Conservation (phyloP, 805 yeast species). For the Pichia heedii region DNA sequence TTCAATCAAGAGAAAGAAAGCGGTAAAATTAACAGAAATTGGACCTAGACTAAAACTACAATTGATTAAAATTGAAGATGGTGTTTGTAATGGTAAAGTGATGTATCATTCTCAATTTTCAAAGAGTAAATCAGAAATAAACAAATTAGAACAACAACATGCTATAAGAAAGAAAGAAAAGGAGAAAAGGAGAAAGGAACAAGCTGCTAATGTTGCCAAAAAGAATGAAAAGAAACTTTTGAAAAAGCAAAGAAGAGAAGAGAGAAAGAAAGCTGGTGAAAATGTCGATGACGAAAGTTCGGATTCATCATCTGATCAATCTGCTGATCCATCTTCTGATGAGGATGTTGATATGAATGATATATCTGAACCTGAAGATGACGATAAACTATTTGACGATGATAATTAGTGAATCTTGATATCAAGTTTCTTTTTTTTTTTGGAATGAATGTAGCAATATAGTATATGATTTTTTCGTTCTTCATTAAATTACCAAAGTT, state of each 20-base stretch:
- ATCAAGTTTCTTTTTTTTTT: no score
- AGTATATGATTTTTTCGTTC: no score
- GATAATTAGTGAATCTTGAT: slow-evolving; percentile 8
- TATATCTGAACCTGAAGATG: slow-evolving; percentile 10
- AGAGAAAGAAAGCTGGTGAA: slow-evolving; percentile 28
- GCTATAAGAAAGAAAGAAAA: slow-evolving; percentile 50
- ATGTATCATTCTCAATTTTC: slow-evolving; percentile 66
- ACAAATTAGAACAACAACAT: slow-evolving; percentile 59
- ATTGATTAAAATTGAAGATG: slow-evolving; percentile 84
- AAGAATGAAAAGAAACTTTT: slow-evolving; percentile 68
- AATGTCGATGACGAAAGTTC: slow-evolving; percentile 21
- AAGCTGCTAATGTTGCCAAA: slow-evolving; percentile 65
- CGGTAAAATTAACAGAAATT: slow-evolving; percentile 83
- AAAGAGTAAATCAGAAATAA: slow-evolving; percentile 55
- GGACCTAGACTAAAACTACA: slow-evolving; percentile 83
- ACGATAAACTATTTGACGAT: slow-evolving; percentile 20
- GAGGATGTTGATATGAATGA: slow-evolving; percentile 15
- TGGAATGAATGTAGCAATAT: no score
- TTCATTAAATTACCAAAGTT: no score
- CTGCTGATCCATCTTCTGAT: slow-evolving; percentile 7
- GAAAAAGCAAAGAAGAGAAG: slow-evolving; percentile 56
- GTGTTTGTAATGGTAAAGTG: slow-evolving; percentile 81
- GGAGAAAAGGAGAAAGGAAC: slow-evolving; percentile 65
- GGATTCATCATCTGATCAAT: slow-evolving; percentile 17
- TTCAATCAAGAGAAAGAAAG: slow-evolving; percentile 47